Conservation (phyloP, 331 rosid species). For the Quercus phellos region DNA sequence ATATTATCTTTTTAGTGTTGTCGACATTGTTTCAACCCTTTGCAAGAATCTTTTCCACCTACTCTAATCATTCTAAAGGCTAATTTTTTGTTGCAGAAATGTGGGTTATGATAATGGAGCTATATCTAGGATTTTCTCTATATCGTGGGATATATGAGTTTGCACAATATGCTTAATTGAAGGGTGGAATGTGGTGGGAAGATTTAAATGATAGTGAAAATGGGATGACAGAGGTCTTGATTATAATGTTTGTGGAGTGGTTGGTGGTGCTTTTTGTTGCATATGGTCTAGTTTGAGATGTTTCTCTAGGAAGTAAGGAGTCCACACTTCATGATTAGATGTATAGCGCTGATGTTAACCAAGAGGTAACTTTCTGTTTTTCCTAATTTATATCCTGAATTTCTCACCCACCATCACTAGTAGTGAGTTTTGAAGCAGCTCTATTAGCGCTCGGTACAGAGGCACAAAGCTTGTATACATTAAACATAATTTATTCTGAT, state of each 20-base stretch:
- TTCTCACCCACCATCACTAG: background rate
- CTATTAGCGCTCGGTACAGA: too few relatives aligned
- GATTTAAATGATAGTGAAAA: conserved; percentile 52
- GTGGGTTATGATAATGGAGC: conserved; percentile 62
- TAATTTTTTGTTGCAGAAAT: conserved; percentile 35
- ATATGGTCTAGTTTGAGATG: conserved; percentile 52
- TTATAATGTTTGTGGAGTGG: conserved; percentile 79
- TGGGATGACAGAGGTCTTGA: conserved; percentile 68
- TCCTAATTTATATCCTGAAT: background rate
- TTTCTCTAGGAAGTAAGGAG: conserved; percentile 47
- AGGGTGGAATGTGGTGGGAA: conserved; percentile 72
- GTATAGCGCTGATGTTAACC: conserved; percentile 62
- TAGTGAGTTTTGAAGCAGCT: background rate
- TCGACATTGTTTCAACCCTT: background rate
- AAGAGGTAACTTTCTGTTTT: conserved; percentile 52
- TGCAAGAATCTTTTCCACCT: too few relatives aligned
- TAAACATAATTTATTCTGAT: too few relatives aligned
- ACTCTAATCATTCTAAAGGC: background rate
- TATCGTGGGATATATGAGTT: conserved; percentile 81
- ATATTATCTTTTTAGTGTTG: background rate
- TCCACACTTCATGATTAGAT: conserved; percentile 45
- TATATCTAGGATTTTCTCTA: conserved; percentile 78
- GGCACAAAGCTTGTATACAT: too few relatives aligned
- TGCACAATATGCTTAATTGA: conserved; percentile 39
- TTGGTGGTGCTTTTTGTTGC: conserved; percentile 53